These are phyloP conservation scores for Lindgomyces ingoldianus DNA, from an alignment of 495 filamentous ascomycete species.

Conservation along the genomic window DNA sequence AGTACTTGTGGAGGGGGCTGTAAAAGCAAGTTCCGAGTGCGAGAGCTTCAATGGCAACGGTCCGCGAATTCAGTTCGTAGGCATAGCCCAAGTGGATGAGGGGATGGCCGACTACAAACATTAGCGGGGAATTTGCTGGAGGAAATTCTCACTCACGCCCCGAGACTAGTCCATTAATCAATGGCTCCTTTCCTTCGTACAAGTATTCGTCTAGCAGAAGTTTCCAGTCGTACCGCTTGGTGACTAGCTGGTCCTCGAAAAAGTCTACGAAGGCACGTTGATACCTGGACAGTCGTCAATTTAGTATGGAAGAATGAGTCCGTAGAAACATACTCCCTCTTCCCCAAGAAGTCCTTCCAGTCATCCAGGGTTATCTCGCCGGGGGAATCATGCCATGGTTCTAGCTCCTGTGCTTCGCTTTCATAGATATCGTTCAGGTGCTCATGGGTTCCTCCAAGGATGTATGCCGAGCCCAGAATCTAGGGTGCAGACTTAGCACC, in stretches of 20 bases:
- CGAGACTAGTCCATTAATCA: conserved; percentile 74
- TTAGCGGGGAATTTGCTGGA: conserved; percentile 2
- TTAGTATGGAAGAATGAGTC: neutral
- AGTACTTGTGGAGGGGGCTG: conserved; percentile 73
- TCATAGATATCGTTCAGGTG: conserved; percentile 81
- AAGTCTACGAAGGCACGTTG: conserved; percentile 89
- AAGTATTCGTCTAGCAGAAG: conserved; percentile 72
- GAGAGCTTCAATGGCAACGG: conserved; percentile 82
- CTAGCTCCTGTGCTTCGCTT: conserved; percentile 64
- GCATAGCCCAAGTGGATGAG: conserved; percentile 89
- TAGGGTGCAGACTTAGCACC: conserved; percentile 41
- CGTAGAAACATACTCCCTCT: conserved; percentile 56
- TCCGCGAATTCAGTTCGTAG: conserved; percentile 75
- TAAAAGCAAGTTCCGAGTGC: conserved; percentile 70
- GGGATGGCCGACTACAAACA: conserved; percentile 73
- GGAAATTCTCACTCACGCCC: conserved; percentile 60
- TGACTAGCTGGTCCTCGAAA: conserved; percentile 83
- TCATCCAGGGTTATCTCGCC: conserved; percentile 77
- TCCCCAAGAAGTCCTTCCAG: conserved; percentile 81
- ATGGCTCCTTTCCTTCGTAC: conserved; percentile 70
- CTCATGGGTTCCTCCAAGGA: conserved; percentile 71
- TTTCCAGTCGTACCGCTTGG: conserved; percentile 81
- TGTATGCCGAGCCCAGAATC: conserved; percentile 77
- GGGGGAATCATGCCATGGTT: conserved; percentile 83
- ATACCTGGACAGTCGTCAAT: conserved; percentile 54